phyloP scores from a whole-genome alignment of 2,329 filamentous ascomycete species.

The Cadophora gregata region DNA sequence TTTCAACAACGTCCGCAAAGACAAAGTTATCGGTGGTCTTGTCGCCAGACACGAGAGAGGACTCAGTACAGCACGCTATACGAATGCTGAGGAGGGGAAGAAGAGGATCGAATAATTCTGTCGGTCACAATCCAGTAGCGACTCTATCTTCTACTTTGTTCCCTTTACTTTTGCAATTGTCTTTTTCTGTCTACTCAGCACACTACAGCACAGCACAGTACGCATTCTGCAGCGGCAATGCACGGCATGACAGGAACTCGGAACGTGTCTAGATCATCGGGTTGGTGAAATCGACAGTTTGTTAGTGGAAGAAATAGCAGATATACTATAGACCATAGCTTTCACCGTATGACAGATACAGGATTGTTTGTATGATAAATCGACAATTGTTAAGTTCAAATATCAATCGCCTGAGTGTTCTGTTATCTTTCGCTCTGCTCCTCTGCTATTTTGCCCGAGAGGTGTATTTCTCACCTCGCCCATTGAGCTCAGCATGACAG shows the following conservation, averaged over 20 bases:
- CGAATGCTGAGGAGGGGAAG: constrained; percentile 94
- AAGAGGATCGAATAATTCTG: constrained; percentile 79
- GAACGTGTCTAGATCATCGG: too few relatives aligned
- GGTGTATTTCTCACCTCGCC: too few relatives aligned
- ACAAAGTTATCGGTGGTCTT: constrained; percentile 79
- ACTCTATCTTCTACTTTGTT: background rate
- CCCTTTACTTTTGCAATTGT: background rate
- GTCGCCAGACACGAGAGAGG: constrained; percentile 80
- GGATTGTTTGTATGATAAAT: background rate
- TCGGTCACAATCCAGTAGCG: background rate
- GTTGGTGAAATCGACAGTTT: too few relatives aligned
- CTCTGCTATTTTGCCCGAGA: too few relatives aligned
- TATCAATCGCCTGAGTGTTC: too few relatives aligned
- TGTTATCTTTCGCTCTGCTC: too few relatives aligned
- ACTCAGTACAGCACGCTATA: constrained; percentile 79
- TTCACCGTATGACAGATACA: background rate
- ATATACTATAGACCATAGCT: background rate
- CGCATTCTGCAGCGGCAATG: too few relatives aligned
- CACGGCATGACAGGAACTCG: too few relatives aligned
- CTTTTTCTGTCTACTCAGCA: background rate
- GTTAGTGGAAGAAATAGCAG: background rate
- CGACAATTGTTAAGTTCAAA: background rate
- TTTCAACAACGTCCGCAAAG: constrained; percentile 80
- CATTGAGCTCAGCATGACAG: too few relatives aligned
- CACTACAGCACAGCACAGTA: too few relatives aligned